A percentile compares a stretch with the other conserved stretches of the same genome.
phyloP scores from a whole-genome alignment of 345 rosid species.

The Trapa bicornis region DNA sequence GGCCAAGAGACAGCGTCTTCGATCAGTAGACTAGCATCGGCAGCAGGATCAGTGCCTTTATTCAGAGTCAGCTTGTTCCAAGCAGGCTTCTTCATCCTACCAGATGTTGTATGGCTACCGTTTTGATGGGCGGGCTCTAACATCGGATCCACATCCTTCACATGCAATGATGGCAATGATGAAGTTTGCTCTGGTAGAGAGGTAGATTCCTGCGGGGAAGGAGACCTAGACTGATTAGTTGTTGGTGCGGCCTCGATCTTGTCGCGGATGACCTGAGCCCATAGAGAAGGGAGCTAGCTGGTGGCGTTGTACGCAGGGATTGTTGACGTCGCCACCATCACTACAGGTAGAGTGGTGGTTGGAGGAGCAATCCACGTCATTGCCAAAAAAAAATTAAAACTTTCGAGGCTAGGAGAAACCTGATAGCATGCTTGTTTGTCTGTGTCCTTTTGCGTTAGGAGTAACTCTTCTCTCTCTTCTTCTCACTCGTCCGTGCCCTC shows the following conservation, averaged over 20 bases:
- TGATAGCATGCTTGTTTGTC: too few species aligned
- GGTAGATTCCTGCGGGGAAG: conserved; percentile 16
- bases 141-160: conserved; percentile 12
- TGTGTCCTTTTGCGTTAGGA: too few species aligned
- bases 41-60: conserved; percentile 6
- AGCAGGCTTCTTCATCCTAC: conserved; percentile 30
- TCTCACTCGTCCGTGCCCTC: too few species aligned
- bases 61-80: conserved; percentile 36
- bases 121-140: conserved; percentile 19
- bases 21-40: conserved; percentile 34
- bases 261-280: conserved; percentile 33
- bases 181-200: conserved; percentile 11
- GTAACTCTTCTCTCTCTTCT: too few species aligned
- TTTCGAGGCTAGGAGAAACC: neutral
- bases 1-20: conserved; percentile 55
- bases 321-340: conserved; percentile 13
- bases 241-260: conserved; percentile 14
- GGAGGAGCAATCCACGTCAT: conserved; percentile 19
- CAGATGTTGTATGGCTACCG: conserved; percentile 21
- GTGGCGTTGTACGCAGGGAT: conserved; percentile 21
- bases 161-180: conserved; percentile 11
- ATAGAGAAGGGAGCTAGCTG: conserved; percentile 19
- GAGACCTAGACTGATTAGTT: conserved; percentile 7
- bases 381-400: neutral
- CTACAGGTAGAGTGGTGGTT: conserved; percentile 22